Conservation (phyloP, 164 flowering plant genomes). For the Dillenia turbinata region DNA sequence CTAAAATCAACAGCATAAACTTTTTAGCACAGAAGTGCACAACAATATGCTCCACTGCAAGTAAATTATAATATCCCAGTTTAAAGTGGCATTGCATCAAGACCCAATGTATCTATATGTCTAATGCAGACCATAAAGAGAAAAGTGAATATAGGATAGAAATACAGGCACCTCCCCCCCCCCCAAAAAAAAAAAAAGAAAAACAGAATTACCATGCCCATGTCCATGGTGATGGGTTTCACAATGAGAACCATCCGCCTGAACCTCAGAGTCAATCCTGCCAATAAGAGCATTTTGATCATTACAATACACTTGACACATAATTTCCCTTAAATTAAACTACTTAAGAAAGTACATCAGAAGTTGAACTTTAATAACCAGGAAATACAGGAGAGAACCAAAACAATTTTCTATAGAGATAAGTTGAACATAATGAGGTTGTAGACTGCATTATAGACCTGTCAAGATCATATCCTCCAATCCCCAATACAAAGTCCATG, state of each 20-base stretch:
- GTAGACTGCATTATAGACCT: constrained; percentile 33
- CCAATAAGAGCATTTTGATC: constrained; percentile 11
- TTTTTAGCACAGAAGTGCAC: no score
- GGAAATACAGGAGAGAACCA: neutral
- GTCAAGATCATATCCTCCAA: constrained; percentile 97
- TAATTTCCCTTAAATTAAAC: neutral
- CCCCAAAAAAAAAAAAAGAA: neutral
- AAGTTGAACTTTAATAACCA: neutral
- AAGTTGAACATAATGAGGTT: neutral
- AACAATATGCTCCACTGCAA: no score
- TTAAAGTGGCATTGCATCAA: no score
- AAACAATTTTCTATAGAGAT: neutral
- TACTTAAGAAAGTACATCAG: neutral
- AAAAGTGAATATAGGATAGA: no score
- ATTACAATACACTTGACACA: neutral
- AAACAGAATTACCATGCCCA: constrained; percentile 35
- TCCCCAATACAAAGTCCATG: constrained; percentile 88
- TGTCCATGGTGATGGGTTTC: constrained; percentile 32
- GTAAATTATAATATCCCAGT: no score
- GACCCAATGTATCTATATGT: no score
- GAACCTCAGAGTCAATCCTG: constrained; percentile 80
- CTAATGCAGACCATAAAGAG: no score
- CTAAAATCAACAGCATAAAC: no score
- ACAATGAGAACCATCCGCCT: constrained; percentile 33
- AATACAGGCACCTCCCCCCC: no score